A percentile compares a stretch with the other conserved stretches of the same genome.
phyloP scores from a whole-genome alignment of 257 asterid species.

The Primulina tabacum region DNA sequence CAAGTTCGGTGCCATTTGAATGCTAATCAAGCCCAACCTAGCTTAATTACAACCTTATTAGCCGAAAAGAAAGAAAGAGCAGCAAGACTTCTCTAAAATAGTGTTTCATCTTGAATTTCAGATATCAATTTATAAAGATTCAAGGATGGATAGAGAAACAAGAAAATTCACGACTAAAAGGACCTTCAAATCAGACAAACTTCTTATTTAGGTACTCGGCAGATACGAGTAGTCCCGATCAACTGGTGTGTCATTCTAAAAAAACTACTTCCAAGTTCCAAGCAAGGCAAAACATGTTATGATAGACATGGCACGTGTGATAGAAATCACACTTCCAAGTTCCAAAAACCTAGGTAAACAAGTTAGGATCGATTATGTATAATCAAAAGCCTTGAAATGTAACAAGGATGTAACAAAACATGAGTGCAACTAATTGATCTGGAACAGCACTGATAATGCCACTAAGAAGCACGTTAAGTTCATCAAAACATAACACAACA shows the following conservation, averaged over 20 bases:
- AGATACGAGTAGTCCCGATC: background rate
- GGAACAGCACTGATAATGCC: background rate
- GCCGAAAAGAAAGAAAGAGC: background rate
- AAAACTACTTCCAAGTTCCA: background rate
- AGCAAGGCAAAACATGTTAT: background rate
- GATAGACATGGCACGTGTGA: no score
- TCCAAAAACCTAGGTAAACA: background rate
- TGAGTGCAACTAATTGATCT: background rate
- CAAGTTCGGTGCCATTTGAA: background rate
- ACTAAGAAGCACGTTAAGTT: background rate
- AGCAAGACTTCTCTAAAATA: background rate
- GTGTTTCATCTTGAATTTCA: background rate
- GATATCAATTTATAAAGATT: background rate
- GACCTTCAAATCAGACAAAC: background rate
- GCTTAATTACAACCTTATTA: background rate
- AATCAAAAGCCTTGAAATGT: background rate
- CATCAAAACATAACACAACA: background rate
- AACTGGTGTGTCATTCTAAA: background rate
- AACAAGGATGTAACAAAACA: background rate
- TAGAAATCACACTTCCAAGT: background rate
- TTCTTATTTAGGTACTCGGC: background rate
- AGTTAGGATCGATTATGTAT: background rate
- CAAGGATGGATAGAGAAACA: background rate
- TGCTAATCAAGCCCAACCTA: background rate
- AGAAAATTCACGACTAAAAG: background rate